Conservation (phyloP, 2,329 filamentous ascomycete genomes). For the Paradendryphiella salina region DNA sequence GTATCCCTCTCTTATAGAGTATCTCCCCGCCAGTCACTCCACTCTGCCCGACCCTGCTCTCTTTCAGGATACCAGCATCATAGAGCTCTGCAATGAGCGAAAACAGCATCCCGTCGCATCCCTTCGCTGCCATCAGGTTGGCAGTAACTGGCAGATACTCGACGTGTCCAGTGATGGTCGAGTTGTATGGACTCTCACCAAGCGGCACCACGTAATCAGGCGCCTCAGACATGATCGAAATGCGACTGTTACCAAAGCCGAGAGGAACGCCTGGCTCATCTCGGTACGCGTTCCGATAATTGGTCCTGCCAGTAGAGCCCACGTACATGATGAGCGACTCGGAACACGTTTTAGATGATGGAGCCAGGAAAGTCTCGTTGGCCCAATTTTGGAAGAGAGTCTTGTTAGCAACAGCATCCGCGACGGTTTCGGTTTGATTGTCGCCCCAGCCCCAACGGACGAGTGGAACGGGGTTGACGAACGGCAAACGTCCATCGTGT, state of each 20-base stretch:
- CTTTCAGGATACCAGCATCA: conserved; percentile 53
- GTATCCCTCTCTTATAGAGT: conserved; percentile 33
- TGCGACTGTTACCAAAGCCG: conserved; percentile 54
- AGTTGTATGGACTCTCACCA: conserved; percentile 51
- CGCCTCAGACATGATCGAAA: conserved; percentile 54
- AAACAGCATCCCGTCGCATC: conserved; percentile 64
- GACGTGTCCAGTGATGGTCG: conserved; percentile 53
- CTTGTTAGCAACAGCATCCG: conserved; percentile 55
- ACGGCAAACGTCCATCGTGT: conserved; percentile 53
- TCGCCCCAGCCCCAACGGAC: conserved; percentile 55
- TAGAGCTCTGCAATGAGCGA: conserved; percentile 58
- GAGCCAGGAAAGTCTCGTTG: conserved; percentile 51
- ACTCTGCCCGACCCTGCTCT: conserved; percentile 52
- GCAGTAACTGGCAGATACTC: conserved; percentile 62
- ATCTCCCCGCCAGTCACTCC: conserved; percentile 49
- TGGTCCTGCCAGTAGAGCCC: conserved; percentile 44
- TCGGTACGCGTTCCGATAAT: conserved; percentile 53
- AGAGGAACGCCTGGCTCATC: conserved; percentile 51
- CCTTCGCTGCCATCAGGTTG: conserved; percentile 60
- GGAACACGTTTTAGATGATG: conserved; percentile 53
- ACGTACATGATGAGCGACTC: conserved; percentile 56
- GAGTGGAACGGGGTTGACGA: conserved; percentile 55
- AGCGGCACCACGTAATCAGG: conserved; percentile 54
- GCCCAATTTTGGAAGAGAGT: conserved; percentile 56
- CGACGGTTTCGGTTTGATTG: conserved; percentile 43